Evolutionary conservation across 2,329 filamentous ascomycete species (phyloP), one percentile per base, ranked within the genome.

Genomic region (Hypoxylon sp.): DNA sequence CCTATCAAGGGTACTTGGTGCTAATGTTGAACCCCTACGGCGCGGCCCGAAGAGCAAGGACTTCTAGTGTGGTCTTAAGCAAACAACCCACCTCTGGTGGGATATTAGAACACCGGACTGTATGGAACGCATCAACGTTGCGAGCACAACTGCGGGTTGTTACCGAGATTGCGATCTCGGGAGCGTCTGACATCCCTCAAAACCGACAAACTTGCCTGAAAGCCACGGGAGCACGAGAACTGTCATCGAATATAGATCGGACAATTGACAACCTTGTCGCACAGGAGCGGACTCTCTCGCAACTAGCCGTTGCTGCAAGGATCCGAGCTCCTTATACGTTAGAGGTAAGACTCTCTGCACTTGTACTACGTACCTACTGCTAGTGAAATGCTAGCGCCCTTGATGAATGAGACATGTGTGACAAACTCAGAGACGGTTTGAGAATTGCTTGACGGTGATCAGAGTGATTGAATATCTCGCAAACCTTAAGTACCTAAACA

Each of bases 81-180:
- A 71, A 71, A 69, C 69, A 71, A 65, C 19, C 47, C n/a, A 51
- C 29, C 29, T 13, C 21, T 53, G 11, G 29, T n/a, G n/a, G 13
- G 44, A 27, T 31, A 42, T 61, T 24, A 48, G 53, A 39, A 46
- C 24, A 48, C 8, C n/a, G 17, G 31, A 47, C 10, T 50, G 39
- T 55, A 56, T 31, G 35, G 44, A 31, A 65, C 51, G 54, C 50
- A 39, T 62, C 39, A 10, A 61, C 47, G 29, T 48, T 51, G 39
- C 19, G 17, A 55, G 42, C 24, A 67, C 60, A 62, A 44, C 59
- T 31, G 47, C 63, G 54, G 55, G 65, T 64, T 48, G 55, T 62
- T 69, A 48, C 66, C 63, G 67, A 65, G 57, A 65, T 65, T 59
- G 51, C 29, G 50, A 65, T 65, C 60, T 62, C 66, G 53, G 57